Conservation (phyloP, 192 early-diverging fungal species). For the Obelidium mucronatum region DNA sequence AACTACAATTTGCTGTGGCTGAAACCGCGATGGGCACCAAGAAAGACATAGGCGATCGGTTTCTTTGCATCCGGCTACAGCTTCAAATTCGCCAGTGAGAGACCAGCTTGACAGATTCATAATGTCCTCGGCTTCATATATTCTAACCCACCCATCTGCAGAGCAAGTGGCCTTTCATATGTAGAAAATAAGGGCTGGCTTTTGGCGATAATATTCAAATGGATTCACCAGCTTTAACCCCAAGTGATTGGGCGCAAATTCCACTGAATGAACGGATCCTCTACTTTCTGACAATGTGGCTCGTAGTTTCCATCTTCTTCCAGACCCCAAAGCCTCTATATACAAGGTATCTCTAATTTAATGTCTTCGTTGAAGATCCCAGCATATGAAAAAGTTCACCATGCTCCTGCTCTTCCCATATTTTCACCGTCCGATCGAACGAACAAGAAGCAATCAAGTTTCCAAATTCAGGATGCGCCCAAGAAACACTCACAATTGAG, state of each 20-base stretch:
- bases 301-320: slow-evolving; percentile 72
- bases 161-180: slow-evolving; percentile 72
- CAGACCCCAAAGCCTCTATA: slow-evolving; percentile 15
- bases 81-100: slow-evolving; percentile 59
- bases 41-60: slow-evolving; percentile 82
- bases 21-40: slow-evolving; percentile 87
- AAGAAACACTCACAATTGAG: slow-evolving; percentile 83
- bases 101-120: slow-evolving; percentile 81
- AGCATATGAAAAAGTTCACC: slow-evolving; percentile 44
- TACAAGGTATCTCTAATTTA: not conserved
- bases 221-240: slow-evolving; percentile 75
- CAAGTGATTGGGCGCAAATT: slow-evolving; percentile 85
- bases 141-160: slow-evolving; percentile 83
- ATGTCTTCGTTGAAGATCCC: not conserved
- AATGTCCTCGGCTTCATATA: slow-evolving; percentile 87
- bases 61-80: slow-evolving; percentile 68
- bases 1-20: slow-evolving; percentile 81
- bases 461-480: slow-evolving; percentile 98
- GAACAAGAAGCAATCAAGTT: slow-evolving; percentile 90
- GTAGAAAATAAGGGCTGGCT: not conserved
- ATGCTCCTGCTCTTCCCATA: slow-evolving; percentile 90
- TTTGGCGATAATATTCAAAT: no score
- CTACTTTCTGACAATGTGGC: slow-evolving; percentile 70
- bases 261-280: slow-evolving; percentile 84
- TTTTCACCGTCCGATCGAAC: slow-evolving; percentile 87